Conservation (phyloP, 176 grass and related monocot genomes). For the Oryza brachyantha region DNA sequence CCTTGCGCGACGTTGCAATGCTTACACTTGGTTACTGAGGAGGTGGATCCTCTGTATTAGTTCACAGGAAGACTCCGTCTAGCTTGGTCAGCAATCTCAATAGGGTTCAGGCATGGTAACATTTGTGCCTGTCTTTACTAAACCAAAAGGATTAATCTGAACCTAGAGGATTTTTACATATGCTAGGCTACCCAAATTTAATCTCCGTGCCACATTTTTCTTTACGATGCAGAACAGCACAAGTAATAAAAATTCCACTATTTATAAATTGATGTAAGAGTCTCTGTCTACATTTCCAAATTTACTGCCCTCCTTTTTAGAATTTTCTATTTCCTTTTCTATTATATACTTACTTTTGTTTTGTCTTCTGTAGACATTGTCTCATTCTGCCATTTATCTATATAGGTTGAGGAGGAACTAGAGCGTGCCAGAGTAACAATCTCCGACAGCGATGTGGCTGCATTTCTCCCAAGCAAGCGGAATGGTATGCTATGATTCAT, state of each 20-base stretch:
- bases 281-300: neutral
- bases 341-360: neutral
- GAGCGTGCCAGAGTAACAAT: constrained; percentile 66
- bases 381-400: constrained; percentile 15
- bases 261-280: neutral
- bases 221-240: neutral
- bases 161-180: neutral
- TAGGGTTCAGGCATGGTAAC: neutral
- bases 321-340: neutral
- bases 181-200: neutral
- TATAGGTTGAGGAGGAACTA: constrained; percentile 83
- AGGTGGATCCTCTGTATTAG: neutral
- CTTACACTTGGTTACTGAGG: neutral
- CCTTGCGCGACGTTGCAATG: neutral
- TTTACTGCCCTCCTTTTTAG: neutral
- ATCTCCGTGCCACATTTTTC: neutral
- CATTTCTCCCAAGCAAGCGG: constrained; percentile 66
- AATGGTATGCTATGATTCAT: constrained; percentile 48
- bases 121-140: neutral
- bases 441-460: constrained; percentile 70
- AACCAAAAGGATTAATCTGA: neutral
- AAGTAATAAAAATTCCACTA: neutral
- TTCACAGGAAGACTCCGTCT: neutral
- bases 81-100: too few species aligned
- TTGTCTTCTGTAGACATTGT: neutral